Base-by-base conservation (phyloP, 176 grass and related monocot species). In the maize (Zea mays) region DNA sequence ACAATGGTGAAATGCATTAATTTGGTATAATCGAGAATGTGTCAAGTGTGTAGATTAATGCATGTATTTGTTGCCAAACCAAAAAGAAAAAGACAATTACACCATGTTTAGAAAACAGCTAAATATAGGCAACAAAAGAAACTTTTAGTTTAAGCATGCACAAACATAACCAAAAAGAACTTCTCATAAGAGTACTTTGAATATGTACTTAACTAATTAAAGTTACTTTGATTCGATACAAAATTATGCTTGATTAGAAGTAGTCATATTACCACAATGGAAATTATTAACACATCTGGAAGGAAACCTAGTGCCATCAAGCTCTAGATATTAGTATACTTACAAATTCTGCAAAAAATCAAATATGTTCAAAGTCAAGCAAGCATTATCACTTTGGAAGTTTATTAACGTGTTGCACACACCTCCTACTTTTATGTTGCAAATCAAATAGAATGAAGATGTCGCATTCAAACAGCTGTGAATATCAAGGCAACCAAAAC, bases 81-180 rank as follows among this genome's bases (percentile, higher is more conserved):
- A 60, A 68, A 10, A 69, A 72, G 58, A 51, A 49, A 62, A 40
- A 8, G 4, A 17, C 10, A 42, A 72, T 16, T 48, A 36, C 6
- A 88, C 57, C 48, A 64, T 64, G 27, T 46, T 84, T 47, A 80
- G 40, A 57, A 74, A 70, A 69, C 73, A 56, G 67, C 79, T 27
- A 35, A 72, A 45, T 45, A 55, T 62, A 69, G 11, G 43, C 42
- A 75, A 21, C 51, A 76, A 48, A 76, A 64, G 3, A 78, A 62
- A 17, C 11, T 44, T 79, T 37, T 74, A 59, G 65, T 55, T 45
- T 7, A 77, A 83, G 19, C 52, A 60, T 48, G 8, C 44, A 55
- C 42, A 4, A 59, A 67, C 10, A 67, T 37, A 60, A 66, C 34
- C 8, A 36, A 46, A 83, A 37, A 41, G 41, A 48, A 66, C n/a